A percentile compares a stretch with the other conserved stretches of the same genome.
phyloP scores from a whole-genome alignment of 148 eudicot genomes.

The Suaeda aralocaspica region DNA sequence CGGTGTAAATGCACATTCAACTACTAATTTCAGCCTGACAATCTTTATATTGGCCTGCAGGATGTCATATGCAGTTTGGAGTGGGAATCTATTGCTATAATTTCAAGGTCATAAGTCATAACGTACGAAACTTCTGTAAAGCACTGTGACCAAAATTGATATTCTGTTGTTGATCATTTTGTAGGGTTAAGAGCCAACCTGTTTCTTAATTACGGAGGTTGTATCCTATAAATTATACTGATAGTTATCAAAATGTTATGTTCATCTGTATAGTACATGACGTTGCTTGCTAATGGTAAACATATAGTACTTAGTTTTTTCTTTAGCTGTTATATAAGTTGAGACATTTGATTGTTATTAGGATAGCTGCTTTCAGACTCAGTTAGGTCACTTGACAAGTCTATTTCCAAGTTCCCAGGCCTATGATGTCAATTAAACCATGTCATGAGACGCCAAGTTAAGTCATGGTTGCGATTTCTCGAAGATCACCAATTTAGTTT shows the following conservation, averaged over 20 bases:
- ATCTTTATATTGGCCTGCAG: conserved; percentile 36
- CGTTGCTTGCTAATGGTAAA: background rate
- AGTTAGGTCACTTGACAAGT: too few species aligned
- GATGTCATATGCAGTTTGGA: conserved; percentile 79
- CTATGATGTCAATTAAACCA: too few species aligned
- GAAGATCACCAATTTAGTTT: too few species aligned
- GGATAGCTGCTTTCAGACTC: too few species aligned
- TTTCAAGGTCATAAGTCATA: conserved; percentile 46
- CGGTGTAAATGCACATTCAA: too few species aligned
- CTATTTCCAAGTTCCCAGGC: too few species aligned
- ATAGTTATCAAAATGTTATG: background rate
- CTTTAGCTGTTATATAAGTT: too few species aligned
- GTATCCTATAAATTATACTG: background rate
- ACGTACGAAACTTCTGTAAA: background rate
- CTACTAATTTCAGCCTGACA: background rate
- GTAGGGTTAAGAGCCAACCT: background rate
- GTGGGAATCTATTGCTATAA: conserved; percentile 82
- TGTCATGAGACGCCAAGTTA: too few species aligned
- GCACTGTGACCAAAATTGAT: conserved; percentile 1
- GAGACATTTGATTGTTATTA: too few species aligned
- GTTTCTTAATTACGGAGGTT: background rate
- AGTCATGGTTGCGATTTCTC: too few species aligned
- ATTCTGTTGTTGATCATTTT: background rate
- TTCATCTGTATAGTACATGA: conserved; percentile 1
- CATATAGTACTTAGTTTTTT: too few species aligned